phyloP scores from a whole-genome alignment of 2,329 filamentous ascomycete species.

The Grosmannia clavigera region DNA sequence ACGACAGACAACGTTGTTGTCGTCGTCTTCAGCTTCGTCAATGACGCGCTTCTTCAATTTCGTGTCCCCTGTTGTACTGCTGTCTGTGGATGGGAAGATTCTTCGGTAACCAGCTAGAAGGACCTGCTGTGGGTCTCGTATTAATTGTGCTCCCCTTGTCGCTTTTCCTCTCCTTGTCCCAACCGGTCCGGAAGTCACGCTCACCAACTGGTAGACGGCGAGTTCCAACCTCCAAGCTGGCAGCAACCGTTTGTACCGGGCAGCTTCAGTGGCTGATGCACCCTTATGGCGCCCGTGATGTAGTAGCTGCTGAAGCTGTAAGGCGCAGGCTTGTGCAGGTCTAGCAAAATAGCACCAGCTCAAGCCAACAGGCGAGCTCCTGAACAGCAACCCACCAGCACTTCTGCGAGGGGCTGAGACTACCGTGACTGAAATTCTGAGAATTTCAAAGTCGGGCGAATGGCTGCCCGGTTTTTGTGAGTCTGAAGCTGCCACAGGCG shows the following conservation, averaged over 20 bases:
- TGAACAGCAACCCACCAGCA: neutral
- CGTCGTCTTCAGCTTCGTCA: neutral
- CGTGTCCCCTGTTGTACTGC: neutral
- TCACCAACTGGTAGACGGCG: no score
- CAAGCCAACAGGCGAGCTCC: neutral
- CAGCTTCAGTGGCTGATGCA: neutral
- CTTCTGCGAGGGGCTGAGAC: neutral
- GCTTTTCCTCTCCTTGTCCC: neutral
- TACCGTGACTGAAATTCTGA: neutral
- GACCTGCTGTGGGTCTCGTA: neutral
- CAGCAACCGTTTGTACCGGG: no score
- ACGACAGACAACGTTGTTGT: neutral
- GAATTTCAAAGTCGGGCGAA: neutral
- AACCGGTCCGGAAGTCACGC: neutral
- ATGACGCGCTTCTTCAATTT: neutral
- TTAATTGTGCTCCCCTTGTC: neutral
- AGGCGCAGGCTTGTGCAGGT: neutral
- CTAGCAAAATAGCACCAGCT: neutral
- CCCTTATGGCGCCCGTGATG: neutral
- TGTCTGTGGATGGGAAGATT: neutral
- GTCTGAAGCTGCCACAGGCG: neutral
- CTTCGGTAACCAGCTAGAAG: neutral
- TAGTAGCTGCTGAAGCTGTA: neutral
- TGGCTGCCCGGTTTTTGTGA: neutral
- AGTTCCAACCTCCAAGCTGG: no score